Evolutionary conservation across 129 eudicot genomes (phyloP), one percentile per base, ranked within the genome.

Genomic region (Deinandra increscens): DNA sequence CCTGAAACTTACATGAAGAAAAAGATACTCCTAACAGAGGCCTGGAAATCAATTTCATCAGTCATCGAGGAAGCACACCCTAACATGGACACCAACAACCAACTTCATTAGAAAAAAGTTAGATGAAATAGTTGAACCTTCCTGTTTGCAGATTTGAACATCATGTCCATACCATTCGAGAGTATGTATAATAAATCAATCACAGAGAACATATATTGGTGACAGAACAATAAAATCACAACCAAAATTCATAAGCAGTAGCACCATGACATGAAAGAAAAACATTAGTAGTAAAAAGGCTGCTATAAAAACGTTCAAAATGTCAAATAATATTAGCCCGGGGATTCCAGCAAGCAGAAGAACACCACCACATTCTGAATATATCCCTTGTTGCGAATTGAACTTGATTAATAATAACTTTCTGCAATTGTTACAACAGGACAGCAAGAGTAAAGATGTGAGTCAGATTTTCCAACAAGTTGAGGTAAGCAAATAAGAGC

Each of bases 401-500:
- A 66, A 56, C 18, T 65, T 69, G 70, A 58, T 56, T 48, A 13
- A 71, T 51, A 68, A 51, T 62, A 71, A 51, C 75, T 82, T 84
- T 82, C 95, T 90, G 95, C 83, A 90, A 84, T 75, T 81, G 84
- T 82, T 71, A 89, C 74, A 83, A 90, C 86, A 86, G 80, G 77
- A 89, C 85, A 84, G 75, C 87, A 85, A 87, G 89, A 86, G 88
- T 79, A 86, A 82, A 86, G 86, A 81, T 74, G 95, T 90, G 91
- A 87, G 95, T 85, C 95, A 79, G 86, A 87, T 85, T 87, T 87
- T 84, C 91, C 89, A 90, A 87, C 84, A 81, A 80, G 84, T 75
- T 71, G 81, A 89, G 81, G 82, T 81, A 87, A 73, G 86, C 85
- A 81, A 79, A 78, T 68, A 80, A 87, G 75, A 68, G 87, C 87